These are phyloP conservation scores for Penicillium rolfsii DNA, from an alignment of 2,329 filamentous ascomycete species.

Conservation along the genomic window DNA sequence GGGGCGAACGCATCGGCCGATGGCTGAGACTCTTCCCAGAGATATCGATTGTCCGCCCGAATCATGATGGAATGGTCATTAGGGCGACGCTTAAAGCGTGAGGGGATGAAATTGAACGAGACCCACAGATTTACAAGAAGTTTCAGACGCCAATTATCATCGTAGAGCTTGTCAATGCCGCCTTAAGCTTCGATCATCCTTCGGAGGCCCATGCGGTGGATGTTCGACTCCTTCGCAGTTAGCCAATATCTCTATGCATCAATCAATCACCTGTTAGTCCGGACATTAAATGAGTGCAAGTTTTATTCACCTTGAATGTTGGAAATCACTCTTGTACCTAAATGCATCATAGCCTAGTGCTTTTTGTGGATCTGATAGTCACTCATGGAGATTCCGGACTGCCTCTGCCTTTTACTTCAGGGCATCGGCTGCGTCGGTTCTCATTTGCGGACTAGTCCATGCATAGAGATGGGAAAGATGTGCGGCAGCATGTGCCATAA, in stretches of 20 bases:
- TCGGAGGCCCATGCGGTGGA: constrained; percentile 39
- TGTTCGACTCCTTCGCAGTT: constrained; percentile 37
- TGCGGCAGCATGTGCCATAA: constrained; percentile 49
- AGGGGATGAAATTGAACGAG: not conserved
- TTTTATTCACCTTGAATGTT: constrained; percentile 37
- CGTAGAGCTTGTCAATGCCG: constrained; percentile 34
- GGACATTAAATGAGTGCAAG: not conserved
- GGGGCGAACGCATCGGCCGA: not conserved
- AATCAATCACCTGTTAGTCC: not conserved
- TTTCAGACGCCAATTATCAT: constrained; percentile 35
- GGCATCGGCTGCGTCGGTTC: constrained; percentile 26
- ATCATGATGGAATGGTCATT: constrained; percentile 36
- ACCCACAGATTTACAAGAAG: constrained; percentile 38
- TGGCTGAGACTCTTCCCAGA: constrained; percentile 6
- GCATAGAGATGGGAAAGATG: constrained; percentile 43
- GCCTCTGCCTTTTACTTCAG: constrained; percentile 42
- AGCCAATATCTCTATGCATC: constrained; percentile 39
- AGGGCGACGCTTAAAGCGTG: constrained; percentile 28
- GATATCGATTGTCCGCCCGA: constrained; percentile 31
- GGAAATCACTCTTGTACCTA: constrained; percentile 20
- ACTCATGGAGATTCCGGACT: constrained; percentile 36
- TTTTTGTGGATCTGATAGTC: constrained; percentile 28
- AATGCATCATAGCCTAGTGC: constrained; percentile 42
- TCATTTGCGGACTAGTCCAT: constrained; percentile 28
- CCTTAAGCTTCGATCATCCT: constrained; percentile 41